Percentiles rank a stretch among this genome's conserved stretches.
These are phyloP conservation scores for Darksidea phi DNA, from an alignment of 495 filamentous ascomycete genomes.

Conservation along the genomic window DNA sequence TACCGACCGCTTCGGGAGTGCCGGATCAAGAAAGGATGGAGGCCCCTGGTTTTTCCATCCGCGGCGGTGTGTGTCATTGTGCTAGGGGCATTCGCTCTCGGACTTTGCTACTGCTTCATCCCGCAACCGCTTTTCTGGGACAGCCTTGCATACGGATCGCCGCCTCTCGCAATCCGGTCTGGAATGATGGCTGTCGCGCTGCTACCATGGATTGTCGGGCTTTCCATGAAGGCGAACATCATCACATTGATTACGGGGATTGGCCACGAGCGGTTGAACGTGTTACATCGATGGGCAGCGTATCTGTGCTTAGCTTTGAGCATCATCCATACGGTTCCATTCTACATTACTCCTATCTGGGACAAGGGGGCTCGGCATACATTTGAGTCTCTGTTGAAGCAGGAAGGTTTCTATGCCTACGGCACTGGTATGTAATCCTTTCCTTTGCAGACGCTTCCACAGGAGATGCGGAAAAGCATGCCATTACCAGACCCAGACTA, in stretches of 20 bases:
- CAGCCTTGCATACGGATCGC: conserved; percentile 79
- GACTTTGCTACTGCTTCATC: conserved; percentile 76
- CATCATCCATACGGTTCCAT: conserved; percentile 81
- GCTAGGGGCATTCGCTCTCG: conserved; percentile 63
- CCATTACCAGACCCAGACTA: conserved; percentile 21
- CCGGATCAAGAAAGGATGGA: conserved; percentile 51
- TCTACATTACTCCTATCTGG: conserved; percentile 84
- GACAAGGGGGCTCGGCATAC: conserved; percentile 67
- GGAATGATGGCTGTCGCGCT: conserved; percentile 93
- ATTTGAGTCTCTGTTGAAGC: conserved; percentile 61
- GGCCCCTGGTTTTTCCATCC: conserved; percentile 73
- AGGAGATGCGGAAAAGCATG: too few relatives aligned
- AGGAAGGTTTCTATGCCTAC: conserved; percentile 67
- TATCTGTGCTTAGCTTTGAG: conserved; percentile 82
- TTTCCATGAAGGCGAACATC: conserved; percentile 88
- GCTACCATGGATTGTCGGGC: conserved; percentile 89
- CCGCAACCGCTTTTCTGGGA: conserved; percentile 82
- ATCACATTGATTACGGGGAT: conserved; percentile 85
- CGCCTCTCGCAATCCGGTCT: conserved; percentile 81
- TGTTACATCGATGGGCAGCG: conserved; percentile 89
- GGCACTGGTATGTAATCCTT: conserved; percentile 69
- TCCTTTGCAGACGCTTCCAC: too few relatives aligned
- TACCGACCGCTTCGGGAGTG: conserved; percentile 77
- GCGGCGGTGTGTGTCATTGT: conserved; percentile 66
- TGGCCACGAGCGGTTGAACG: conserved; percentile 87